Evolutionary conservation across 768 basidiomycete genomes (phyloP), one percentile per base, ranked within the genome.

Genomic region (Astraeus odoratus): DNA sequence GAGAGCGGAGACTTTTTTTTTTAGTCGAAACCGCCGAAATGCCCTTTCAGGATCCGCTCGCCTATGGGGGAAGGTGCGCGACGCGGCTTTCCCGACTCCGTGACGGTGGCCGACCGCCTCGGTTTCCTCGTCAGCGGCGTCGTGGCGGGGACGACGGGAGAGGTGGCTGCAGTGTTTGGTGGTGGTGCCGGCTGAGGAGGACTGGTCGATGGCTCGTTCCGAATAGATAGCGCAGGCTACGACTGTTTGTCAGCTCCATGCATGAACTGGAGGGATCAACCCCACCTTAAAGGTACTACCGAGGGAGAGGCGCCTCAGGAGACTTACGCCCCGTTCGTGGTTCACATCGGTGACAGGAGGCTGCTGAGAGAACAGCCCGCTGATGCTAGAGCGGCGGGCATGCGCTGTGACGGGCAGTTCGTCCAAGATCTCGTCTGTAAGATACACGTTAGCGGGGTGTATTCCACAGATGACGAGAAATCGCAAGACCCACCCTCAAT

Each of bases 11-110:
- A 31, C 42, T 10, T 27, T 43, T 46, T 42, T 44, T n/a, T 30
- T 75, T 66, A 89, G 58, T 87, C 86, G 72, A 92, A 92, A 39
- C 89, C 83, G 58, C 92, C 89, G 54, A 91, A 92, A 56, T 92
- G 89, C 8, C 89, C 89, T 70, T 87, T 92, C 54, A 92, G 75
- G 49, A 92, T 90, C 47, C 89, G 74, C 66, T 92, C 89, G 51
- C 88, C 90, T 89, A 90, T 91, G 5, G 88, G 88, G 30, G 86
- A 88, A 16, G 87, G 88, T 3, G 84, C 86, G 49, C 80, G 71
- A 44, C 76, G 80, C 8, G 73, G 73, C 40, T 73, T 74, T 12
- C 72, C 67, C 39, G 62, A 58, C 34, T 73, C 74, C 7, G 41
- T 49, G 43, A 82, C 59, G 16, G 82, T 83, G 4, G 81, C 77